Base-by-base conservation (phyloP, 192 early-diverging fungal genomes). In the Backusella psychrophila region DNA sequence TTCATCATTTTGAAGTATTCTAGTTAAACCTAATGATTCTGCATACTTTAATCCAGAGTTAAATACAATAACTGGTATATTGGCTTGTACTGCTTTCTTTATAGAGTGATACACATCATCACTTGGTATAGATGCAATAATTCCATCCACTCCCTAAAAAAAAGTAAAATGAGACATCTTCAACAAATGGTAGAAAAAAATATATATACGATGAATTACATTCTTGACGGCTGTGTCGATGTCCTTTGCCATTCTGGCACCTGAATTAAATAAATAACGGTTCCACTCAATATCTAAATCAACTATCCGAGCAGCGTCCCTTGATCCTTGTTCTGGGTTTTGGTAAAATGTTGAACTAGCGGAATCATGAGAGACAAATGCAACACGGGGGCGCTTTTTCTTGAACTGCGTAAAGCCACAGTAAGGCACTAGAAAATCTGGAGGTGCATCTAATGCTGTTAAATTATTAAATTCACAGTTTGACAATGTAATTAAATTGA, bases 261-360 rank as follows among this genome's bases (percentile, higher is more conserved):
- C 39, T 9, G 31, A 23, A 49, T 34, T 59, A 29, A 33, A 41
- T 17, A 46, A 31, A 31, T 71, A 67, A 26, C 71, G 71, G 34
- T 78, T 78, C 77, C 77, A 78, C 15, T 46, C 42, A 17, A 78
- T 15, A 68, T 78, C 66, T 8, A 73, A 39, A 42, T 69, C 72
- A n/a, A 78, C 31, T 33, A 78, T 36, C 7, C 52, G 31, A 17
- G 77, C 77, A 38, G 77, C 63, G 39, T 78, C 77, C 19, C 39
- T 65, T 19, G 77, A 72, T 12, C 77, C 77, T 78, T 78, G 71
- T 49, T 78, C 77, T 26, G 71, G 72, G 39, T 73, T 63, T 9
- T 72, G 72, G 49, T 46, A 73, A 53, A 67, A 78, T 9, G 49
- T 72, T 39, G 72, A 31, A 23, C 49, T 41, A 35, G 34, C 70